These are phyloP conservation scores for Trichoderma gamsii DNA, from an alignment of 495 filamentous ascomycete genomes.

Conservation along the genomic window DNA sequence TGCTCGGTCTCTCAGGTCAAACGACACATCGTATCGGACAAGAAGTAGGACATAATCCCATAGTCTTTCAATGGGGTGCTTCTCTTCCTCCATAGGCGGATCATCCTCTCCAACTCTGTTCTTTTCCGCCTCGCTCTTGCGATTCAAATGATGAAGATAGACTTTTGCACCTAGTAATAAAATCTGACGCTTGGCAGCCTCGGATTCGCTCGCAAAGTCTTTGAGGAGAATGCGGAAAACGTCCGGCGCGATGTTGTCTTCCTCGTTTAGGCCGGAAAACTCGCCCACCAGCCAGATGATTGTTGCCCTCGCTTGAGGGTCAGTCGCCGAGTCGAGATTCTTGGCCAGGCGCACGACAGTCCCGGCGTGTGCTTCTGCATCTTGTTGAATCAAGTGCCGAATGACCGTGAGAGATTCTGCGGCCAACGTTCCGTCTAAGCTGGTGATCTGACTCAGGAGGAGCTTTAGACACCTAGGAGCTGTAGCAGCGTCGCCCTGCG, in stretches of 20 bases:
- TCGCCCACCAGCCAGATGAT: conserved; percentile 98
- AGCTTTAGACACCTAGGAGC: conserved; percentile 72
- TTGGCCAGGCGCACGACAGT: conserved; percentile 91
- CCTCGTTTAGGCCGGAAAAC: conserved; percentile 70
- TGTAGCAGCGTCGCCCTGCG: conserved; percentile 65
- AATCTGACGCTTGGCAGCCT: conserved; percentile 83
- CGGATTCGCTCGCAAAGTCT: conserved; percentile 74
- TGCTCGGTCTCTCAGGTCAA: conserved; percentile 87
- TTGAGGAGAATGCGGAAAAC: conserved; percentile 85
- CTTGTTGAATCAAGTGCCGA: conserved; percentile 88
- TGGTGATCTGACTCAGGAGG: conserved; percentile 76
- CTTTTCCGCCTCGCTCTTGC: conserved; percentile 37
- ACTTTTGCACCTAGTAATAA: conserved; percentile 89
- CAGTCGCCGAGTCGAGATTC: conserved; percentile 77
- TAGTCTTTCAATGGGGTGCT: conserved; percentile 65
- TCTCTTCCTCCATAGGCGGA: conserved; percentile 39
- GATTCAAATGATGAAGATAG: conserved; percentile 81
- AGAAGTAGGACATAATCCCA: conserved; percentile 82
- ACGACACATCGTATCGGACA: conserved; percentile 86
- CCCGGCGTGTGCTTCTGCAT: conserved; percentile 63
- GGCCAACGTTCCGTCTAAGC: conserved; percentile 75
- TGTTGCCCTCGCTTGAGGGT: conserved; percentile 78
- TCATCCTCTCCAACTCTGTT: conserved; percentile 20
- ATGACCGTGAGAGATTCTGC: conserved; percentile 90
- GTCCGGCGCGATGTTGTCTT: conserved; percentile 85